Evolutionary conservation across 2,329 filamentous ascomycete genomes (phyloP).

Genomic region (Aureobasidium sp.): DNA sequence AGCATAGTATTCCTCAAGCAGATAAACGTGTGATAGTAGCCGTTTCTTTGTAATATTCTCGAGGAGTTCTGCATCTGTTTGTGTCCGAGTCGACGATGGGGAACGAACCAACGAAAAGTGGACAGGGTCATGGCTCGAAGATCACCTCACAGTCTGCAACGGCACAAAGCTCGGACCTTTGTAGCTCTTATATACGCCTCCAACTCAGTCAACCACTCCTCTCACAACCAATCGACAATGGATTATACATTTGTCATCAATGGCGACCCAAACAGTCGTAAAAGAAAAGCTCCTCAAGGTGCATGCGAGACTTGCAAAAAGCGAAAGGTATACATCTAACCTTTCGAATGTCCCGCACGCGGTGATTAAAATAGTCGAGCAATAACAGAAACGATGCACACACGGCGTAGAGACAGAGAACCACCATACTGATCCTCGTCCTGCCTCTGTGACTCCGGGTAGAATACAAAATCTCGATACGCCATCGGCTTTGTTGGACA

Average conservation of each 20-base stretch:
- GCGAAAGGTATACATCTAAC: slow-evolving; percentile 23
- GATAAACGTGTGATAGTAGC: too few species aligned
- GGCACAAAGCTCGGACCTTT: neutral
- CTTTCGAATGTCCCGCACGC: slow-evolving; percentile 3
- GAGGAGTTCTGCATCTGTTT: neutral
- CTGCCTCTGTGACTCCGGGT: slow-evolving; percentile 19
- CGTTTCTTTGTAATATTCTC: too few species aligned
- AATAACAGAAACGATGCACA: slow-evolving; percentile 32
- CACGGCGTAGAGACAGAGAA: slow-evolving; percentile 27
- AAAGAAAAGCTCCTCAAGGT: slow-evolving; percentile 35
- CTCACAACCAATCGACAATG: neutral
- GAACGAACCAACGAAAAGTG: neutral
- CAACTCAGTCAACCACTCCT: neutral
- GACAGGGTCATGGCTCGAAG: neutral
- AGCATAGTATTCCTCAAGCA: too few species aligned
- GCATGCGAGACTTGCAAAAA: slow-evolving; percentile 38
- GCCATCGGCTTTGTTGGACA: neutral
- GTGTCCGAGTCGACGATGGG: neutral
- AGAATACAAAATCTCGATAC: neutral
- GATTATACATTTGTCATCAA: slow-evolving; percentile 34
- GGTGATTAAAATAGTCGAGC: slow-evolving; percentile 16
- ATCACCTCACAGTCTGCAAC: neutral
- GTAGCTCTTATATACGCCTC: neutral
- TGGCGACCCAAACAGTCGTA: slow-evolving; percentile 34
- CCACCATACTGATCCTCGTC: neutral